Evolutionary conservation across 73 alveolate genomes (phyloP), one percentile per base, ranked within the genome.

Genomic region (Tetrahymena thermophila): DNA sequence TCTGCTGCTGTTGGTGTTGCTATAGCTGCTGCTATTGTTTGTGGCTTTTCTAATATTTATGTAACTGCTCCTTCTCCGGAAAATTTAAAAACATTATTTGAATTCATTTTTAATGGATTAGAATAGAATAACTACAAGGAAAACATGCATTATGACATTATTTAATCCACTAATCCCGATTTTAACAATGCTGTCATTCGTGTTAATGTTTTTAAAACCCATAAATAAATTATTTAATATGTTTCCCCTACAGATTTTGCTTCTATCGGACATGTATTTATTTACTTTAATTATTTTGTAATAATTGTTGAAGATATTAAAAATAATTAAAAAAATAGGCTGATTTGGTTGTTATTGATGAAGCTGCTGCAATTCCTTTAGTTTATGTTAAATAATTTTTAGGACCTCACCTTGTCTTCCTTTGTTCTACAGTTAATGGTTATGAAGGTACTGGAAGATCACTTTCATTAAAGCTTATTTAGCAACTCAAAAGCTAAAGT

Each of bases 281-380:
- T 42, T 9, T 42, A 9, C 11, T 42, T 50, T 50, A 11, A 14
- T 50, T 50, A 50, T 21, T 50, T 50, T 50, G 23, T 21, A 50
- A 42, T 9, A 11, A 50, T 50, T 50, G 0, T 50, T 50, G 28
- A 50, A 50, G 9, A 50, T 2, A 50, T 50, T 50, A 50, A 50
- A 19, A 11, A 0, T 3, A 19, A 0, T 50, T 14, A 19, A 50
- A 19, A 50, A 10, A 50, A 50, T 50, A 50, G 83, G 99, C 99
- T 50, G 99, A 99, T 96, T 95, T 99, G 94, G 98, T 99, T 94
- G 98, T 99, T 35, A 99, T 99, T 93, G 99, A 99, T 96, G 99
- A 99, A 96, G 99, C 99, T 14, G 99, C 99, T 21, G 99, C 99
- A 13, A 99, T 99, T 85, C 99, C 99, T 35, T 95, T 98, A 35